These are phyloP conservation scores for Hevea brasiliensis DNA, from an alignment of 345 rosid species.

Conservation along the genomic window DNA sequence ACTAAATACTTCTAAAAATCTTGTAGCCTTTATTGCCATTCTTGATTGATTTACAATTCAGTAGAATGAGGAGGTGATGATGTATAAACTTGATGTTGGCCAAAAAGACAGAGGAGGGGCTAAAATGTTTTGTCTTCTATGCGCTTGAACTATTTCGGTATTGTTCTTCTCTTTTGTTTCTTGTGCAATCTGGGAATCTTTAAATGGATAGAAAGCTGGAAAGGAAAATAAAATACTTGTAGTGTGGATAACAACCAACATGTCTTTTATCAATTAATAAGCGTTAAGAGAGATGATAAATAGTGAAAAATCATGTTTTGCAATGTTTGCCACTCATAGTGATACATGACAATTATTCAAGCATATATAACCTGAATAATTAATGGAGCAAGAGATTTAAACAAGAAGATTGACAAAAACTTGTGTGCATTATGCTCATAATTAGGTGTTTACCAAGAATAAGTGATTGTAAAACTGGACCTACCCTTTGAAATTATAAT, in stretches of 20 bases:
- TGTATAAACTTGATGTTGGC: too few relatives aligned
- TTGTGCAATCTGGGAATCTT: background rate
- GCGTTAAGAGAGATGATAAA: background rate
- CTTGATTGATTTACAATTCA: background rate
- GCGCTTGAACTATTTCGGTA: background rate
- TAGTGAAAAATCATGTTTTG: conserved; percentile 14
- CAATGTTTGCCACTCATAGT: conserved; percentile 14
- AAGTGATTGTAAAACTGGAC: conserved; percentile 43
- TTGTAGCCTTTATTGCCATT: background rate
- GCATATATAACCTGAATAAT: background rate
- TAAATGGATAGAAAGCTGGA: background rate
- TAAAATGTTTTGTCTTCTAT: too few relatives aligned
- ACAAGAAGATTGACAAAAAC: conserved; percentile 4
- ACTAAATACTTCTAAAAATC: background rate
- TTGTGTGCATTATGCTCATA: conserved; percentile 4
- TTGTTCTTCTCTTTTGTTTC: background rate
- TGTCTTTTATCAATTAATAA: background rate
- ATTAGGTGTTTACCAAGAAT: conserved; percentile 20
- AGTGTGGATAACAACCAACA: background rate
- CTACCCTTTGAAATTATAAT: conserved; percentile 42
- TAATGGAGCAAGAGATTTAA: conserved; percentile 4
- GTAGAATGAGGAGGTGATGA: too few relatives aligned
- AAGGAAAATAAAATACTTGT: background rate
- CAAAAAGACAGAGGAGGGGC: too few relatives aligned
- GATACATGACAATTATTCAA: background rate